These are phyloP conservation scores for Lepidium didymum DNA, from an alignment of 345 rosid genomes.

Conservation along the genomic window DNA sequence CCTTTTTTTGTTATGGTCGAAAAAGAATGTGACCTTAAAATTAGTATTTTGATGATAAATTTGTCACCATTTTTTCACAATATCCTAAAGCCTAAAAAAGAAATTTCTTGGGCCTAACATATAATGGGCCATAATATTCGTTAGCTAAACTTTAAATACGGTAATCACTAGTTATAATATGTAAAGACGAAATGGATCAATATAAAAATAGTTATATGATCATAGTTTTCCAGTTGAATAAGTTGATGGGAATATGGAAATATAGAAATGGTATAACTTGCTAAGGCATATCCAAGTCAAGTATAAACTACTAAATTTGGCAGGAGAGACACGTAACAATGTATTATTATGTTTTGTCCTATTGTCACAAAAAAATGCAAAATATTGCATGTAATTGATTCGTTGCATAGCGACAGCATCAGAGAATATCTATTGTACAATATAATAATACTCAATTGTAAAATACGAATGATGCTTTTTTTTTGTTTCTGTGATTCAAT, in stretches of 20 bases:
- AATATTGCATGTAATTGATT: not conserved
- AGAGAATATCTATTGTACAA: not conserved
- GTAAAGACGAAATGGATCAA: not conserved
- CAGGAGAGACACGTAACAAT: not conserved
- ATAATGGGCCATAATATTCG: not conserved
- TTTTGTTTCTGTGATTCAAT: not conserved
- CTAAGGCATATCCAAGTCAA: not conserved
- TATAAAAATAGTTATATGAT: not conserved
- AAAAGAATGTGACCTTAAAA: too few relatives aligned
- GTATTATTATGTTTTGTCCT: not conserved
- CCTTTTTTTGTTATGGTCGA: too few relatives aligned
- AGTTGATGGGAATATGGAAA: not conserved
- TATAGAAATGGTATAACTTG: not conserved
- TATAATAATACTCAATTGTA: not conserved
- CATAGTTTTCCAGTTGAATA: not conserved
- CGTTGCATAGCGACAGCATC: conserved; percentile 1
- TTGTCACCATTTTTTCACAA: not conserved
- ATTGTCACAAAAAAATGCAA: not conserved
- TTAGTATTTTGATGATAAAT: not conserved
- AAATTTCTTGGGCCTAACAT: not conserved
- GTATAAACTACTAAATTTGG: not conserved
- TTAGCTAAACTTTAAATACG: not conserved
- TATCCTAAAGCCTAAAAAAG: not conserved
- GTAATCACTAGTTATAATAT: not conserved
- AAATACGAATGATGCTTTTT: not conserved